Evolutionary conservation across 768 basidiomycete species (phyloP).

Genomic region (Podaxis sp.): DNA sequence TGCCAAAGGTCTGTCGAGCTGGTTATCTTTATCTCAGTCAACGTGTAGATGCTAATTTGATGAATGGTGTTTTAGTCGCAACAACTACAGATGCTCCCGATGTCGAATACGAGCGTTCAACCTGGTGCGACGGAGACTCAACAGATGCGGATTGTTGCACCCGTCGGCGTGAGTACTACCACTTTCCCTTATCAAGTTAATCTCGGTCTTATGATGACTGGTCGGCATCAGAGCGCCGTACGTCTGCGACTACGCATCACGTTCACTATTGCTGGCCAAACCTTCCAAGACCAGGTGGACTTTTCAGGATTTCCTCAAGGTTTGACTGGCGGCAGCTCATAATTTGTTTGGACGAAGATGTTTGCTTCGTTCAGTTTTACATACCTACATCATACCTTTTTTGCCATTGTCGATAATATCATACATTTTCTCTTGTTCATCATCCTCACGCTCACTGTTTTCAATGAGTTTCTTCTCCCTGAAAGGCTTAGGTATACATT

Average conservation of each 20-base stretch:
- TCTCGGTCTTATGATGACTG: constrained; percentile 11
- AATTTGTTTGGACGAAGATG: constrained; percentile 8
- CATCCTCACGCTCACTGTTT: not conserved
- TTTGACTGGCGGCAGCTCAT: constrained; percentile 53
- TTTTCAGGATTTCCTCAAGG: constrained; percentile 87
- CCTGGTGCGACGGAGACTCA: constrained; percentile 89
- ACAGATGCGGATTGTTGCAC: constrained; percentile 90
- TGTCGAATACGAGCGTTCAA: constrained; percentile 81
- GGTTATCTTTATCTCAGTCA: constrained; percentile 9
- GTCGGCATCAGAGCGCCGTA: constrained; percentile 61
- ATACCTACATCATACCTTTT: constrained; percentile 1
- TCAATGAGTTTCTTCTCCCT: not conserved
- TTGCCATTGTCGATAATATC: not conserved
- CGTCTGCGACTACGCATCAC: constrained; percentile 85
- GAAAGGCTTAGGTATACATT: constrained; percentile 2
- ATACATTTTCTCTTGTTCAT: not conserved
- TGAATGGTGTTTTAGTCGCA: constrained; percentile 62
- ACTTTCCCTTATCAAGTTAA: not conserved
- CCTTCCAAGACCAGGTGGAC: constrained; percentile 90
- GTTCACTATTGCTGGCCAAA: constrained; percentile 67
- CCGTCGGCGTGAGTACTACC: constrained; percentile 68
- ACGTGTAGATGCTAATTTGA: constrained; percentile 5
- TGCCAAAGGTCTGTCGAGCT: constrained; percentile 71
- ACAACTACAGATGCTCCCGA: constrained; percentile 96
- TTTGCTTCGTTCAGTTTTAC: not conserved